Conservation (phyloP, 2,329 filamentous ascomycete species). For the Cordyceps pruinosa region DNA sequence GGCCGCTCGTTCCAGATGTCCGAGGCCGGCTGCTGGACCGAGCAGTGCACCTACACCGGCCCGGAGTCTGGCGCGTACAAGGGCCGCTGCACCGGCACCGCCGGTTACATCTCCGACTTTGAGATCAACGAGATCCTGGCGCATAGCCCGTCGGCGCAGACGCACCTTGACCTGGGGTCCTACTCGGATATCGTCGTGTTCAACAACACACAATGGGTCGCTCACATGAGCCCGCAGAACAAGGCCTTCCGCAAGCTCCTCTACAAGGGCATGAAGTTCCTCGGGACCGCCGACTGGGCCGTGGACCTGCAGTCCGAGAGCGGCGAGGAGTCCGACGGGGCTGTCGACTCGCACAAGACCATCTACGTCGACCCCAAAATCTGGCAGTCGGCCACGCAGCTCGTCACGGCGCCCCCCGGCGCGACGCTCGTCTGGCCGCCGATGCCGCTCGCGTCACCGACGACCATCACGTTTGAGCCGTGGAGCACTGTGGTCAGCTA, state of each 20-base stretch:
- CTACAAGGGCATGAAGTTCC: constrained; percentile 14
- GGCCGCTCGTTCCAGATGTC: constrained; percentile 29
- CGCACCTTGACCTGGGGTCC: background rate
- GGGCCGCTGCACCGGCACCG: constrained; percentile 23
- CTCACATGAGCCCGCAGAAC: constrained; percentile 12
- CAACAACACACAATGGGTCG: constrained; percentile 16
- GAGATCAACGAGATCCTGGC: constrained; percentile 22
- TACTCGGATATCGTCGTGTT: constrained; percentile 17
- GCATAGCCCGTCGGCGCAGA: background rate
- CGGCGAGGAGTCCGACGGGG: background rate
- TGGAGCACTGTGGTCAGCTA: constrained; percentile 3
- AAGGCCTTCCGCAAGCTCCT: constrained; percentile 4
- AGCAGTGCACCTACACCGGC: constrained; percentile 22
- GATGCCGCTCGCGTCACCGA: background rate
- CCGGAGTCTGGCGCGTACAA: constrained; percentile 17
- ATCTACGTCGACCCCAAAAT: background rate
- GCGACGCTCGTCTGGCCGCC: constrained; percentile 27
- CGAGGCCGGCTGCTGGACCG: constrained; percentile 20
- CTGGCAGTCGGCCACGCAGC: background rate
- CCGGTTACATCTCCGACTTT: constrained; percentile 26
- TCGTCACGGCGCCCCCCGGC: background rate
- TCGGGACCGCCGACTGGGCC: constrained; percentile 15
- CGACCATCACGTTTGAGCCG: constrained; percentile 2
- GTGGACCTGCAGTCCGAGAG: constrained; percentile 12
- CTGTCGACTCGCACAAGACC: background rate